phyloP scores from a whole-genome alignment of 495 filamentous ascomycete species.

The Pseudomonodictys pantanalensis region DNA sequence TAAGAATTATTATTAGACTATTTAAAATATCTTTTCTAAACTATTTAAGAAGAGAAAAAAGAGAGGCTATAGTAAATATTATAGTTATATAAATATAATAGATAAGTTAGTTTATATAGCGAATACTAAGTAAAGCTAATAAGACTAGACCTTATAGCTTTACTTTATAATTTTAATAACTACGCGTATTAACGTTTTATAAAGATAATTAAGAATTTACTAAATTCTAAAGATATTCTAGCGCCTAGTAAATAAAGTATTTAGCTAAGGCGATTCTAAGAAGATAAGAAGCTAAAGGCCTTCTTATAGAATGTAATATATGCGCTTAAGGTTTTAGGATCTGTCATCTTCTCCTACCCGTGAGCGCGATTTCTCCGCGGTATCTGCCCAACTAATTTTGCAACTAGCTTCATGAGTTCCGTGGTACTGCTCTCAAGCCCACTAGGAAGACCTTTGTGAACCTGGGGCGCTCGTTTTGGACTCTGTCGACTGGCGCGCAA shows the following conservation, averaged over 20 bases:
- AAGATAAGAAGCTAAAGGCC: conserved; percentile 23
- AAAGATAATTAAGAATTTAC: conserved; percentile 23
- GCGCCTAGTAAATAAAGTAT: conserved; percentile 24
- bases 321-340: too few species aligned
- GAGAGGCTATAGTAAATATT: conserved; percentile 24
- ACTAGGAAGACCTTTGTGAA: too few species aligned
- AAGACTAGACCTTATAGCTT: conserved; percentile 12
- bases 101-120: conserved; percentile 1
- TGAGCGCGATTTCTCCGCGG: too few species aligned
- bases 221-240: conserved; percentile 25
- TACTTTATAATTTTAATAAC: conserved; percentile 25
- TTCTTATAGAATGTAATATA: conserved; percentile 8
- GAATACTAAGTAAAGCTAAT: not conserved
- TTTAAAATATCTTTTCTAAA: conserved; percentile 22
- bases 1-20: conserved; percentile 1
- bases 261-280: conserved; percentile 19
- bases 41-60: conserved; percentile 25
- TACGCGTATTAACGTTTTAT: conserved; percentile 26
- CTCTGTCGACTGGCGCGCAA: too few species aligned
- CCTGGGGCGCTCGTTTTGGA: too few species aligned
- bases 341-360: too few species aligned
- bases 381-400: too few species aligned
- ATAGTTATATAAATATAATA: conserved; percentile 28
- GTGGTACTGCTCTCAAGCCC: too few species aligned
- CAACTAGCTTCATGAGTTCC: too few species aligned